Percentiles rank a stretch among this genome's conserved stretches.
Conservation (phyloP, 2,329 filamentous ascomycete species). For the Coniella vitis region DNA sequence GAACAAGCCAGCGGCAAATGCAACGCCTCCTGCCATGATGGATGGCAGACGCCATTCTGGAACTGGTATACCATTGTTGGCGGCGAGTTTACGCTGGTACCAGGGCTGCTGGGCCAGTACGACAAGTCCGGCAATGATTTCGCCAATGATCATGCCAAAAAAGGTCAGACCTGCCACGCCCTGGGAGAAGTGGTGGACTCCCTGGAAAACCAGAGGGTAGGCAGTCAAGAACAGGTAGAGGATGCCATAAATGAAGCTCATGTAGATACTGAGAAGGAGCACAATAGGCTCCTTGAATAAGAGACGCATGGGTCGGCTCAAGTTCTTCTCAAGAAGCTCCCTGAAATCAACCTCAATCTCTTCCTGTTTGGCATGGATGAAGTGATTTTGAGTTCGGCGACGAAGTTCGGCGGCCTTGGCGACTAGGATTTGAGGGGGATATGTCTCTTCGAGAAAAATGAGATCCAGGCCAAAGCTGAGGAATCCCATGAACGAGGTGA, state of each 20-base stretch:
- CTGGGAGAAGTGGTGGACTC: slow-evolving; percentile 60
- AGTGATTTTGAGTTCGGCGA: slow-evolving; percentile 60
- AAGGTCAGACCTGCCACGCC: slow-evolving; percentile 74
- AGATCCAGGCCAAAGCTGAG: slow-evolving; percentile 52
- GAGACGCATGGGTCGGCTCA: slow-evolving; percentile 57
- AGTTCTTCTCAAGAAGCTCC: slow-evolving; percentile 60
- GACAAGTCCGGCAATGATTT: slow-evolving; percentile 58
- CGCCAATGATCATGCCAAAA: slow-evolving; percentile 74
- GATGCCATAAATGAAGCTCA: slow-evolving; percentile 68
- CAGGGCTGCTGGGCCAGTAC: slow-evolving; percentile 58
- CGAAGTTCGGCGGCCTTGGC: slow-evolving; percentile 54
- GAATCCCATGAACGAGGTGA: slow-evolving; percentile 57
- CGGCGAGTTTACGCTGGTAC: slow-evolving; percentile 62
- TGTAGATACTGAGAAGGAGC: slow-evolving; percentile 60
- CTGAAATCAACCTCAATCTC: slow-evolving; percentile 61
- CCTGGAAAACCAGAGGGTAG: slow-evolving; percentile 73
- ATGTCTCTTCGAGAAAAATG: slow-evolving; percentile 61
- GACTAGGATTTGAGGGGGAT: slow-evolving; percentile 60
- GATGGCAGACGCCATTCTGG: slow-evolving; percentile 62
- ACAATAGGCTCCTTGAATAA: slow-evolving; percentile 66
- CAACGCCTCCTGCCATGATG: slow-evolving; percentile 51
- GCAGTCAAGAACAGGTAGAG: slow-evolving; percentile 83
- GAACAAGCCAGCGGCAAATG: slow-evolving; percentile 61
- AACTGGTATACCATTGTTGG: slow-evolving; percentile 58
- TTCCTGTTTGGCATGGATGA: slow-evolving; percentile 65